Evolutionary conservation across 148 eudicot species (phyloP).

Genomic region (Drosera capensis): DNA sequence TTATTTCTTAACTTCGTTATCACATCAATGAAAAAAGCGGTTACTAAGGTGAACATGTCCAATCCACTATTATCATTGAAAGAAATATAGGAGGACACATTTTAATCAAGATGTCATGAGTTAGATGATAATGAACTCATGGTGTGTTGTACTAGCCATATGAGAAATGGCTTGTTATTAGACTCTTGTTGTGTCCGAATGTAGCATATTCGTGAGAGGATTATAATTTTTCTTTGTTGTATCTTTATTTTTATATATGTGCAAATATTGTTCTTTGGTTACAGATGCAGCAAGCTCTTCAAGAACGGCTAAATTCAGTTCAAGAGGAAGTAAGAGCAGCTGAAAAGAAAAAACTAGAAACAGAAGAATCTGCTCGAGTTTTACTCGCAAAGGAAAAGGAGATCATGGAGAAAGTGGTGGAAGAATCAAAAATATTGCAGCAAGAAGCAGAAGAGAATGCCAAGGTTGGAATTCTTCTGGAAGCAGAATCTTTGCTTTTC

Average conservation of each 20-base stretch:
- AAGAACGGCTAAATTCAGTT: constrained; percentile 39
- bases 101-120: no score
- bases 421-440: constrained; percentile 50
- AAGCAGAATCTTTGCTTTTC: constrained; percentile 2
- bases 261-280: neutral
- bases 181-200: no score
- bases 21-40: no score
- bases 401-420: constrained; percentile 62
- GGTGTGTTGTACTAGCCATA: no score
- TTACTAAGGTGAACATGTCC: no score
- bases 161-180: no score
- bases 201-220: no score
- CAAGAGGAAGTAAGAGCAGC: constrained; percentile 37
- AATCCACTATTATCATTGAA: no score
- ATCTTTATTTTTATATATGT: neutral
- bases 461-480: constrained; percentile 26
- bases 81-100: no score
- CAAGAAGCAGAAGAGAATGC: constrained; percentile 71
- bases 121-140: no score
- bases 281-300: constrained; percentile 52
- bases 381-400: constrained; percentile 50
- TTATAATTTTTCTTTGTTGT: no score
- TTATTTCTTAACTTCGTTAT: no score
- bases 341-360: constrained; percentile 37
- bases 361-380: constrained; percentile 32